These are phyloP conservation scores for Debaryomyces sp. DNA, from an alignment of 1,139 yeast species.

Conservation along the genomic window DNA sequence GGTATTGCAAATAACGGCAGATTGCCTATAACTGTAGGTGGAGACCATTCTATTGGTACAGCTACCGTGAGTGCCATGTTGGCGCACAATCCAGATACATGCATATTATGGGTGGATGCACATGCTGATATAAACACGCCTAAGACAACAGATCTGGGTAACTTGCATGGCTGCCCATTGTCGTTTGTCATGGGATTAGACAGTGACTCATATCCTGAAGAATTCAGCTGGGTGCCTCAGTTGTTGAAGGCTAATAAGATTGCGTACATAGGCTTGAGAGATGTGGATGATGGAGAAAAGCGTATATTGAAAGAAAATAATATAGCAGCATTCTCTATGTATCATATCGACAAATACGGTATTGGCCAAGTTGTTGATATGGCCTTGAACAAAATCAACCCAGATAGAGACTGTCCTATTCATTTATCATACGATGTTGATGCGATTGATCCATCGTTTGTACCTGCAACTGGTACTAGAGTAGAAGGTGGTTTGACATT, in stretches of 20 bases:
- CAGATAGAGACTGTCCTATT: conserved; percentile 72
- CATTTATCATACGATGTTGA: conserved; percentile 96
- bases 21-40: conserved; percentile 87
- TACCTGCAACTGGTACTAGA: conserved; percentile 98
- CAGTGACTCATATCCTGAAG: conserved; percentile 64
- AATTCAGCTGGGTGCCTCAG: conserved; percentile 78
- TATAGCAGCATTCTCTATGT: conserved; percentile 92
- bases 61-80: conserved; percentile 89
- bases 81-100: conserved; percentile 80
- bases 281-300: conserved; percentile 87
- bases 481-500: conserved; percentile 95
- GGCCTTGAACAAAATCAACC: conserved; percentile 83
- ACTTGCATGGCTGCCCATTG: conserved; percentile 96
- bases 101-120: conserved; percentile 95
- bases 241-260: conserved; percentile 68
- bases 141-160: conserved; percentile 83
- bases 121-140: conserved; percentile 97
- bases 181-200: conserved; percentile 85
- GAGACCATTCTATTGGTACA: conserved; percentile 96
- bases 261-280: conserved; percentile 94
- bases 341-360: conserved; percentile 92
- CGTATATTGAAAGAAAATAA: conserved; percentile 67
- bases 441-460: conserved; percentile 91
- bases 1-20: conserved; percentile 50
- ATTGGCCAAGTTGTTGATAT: conserved; percentile 88